Conservation (phyloP, 768 basidiomycete genomes). For the Daedalea quercina region DNA sequence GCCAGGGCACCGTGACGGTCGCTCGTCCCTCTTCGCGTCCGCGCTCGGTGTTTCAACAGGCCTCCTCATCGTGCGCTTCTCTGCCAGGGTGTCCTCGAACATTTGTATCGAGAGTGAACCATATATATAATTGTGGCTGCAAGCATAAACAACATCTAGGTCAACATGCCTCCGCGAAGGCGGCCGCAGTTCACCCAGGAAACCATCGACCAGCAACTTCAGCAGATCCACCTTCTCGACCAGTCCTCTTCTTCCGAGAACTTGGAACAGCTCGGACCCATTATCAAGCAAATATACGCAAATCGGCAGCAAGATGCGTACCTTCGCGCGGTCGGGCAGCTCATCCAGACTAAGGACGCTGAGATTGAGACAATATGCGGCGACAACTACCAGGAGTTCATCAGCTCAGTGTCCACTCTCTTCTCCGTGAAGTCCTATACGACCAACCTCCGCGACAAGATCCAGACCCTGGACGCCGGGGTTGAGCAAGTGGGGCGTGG, state of each 20-base stretch:
- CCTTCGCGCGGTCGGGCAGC: constrained; percentile 75
- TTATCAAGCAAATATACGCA: constrained; percentile 89
- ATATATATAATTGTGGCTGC: no score
- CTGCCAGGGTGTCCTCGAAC: no score
- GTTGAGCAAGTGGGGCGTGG: constrained; percentile 84
- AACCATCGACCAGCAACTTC: constrained; percentile 82
- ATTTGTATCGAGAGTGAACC: no score
- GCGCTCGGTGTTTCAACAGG: no score
- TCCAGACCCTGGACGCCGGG: constrained; percentile 80
- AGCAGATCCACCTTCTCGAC: constrained; percentile 87
- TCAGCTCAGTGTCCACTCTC: constrained; percentile 92
- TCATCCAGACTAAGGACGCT: constrained; percentile 89
- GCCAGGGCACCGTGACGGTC: no score
- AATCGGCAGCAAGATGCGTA: constrained; percentile 86
- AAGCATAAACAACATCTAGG: not conserved
- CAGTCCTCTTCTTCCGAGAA: constrained; percentile 88
- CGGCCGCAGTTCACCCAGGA: constrained; percentile 73
- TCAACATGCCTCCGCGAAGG: constrained; percentile 67
- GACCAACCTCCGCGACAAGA: constrained; percentile 86
- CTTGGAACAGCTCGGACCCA: constrained; percentile 89
- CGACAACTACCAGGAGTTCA: constrained; percentile 97
- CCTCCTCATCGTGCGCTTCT: no score
- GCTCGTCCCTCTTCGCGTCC: no score
- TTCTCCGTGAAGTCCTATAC: constrained; percentile 96
- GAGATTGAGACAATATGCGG: constrained; percentile 96